These are phyloP conservation scores for Actinomortierella ambigua DNA, from an alignment of 371 early-diverging fungal genomes.

Conservation along the genomic window DNA sequence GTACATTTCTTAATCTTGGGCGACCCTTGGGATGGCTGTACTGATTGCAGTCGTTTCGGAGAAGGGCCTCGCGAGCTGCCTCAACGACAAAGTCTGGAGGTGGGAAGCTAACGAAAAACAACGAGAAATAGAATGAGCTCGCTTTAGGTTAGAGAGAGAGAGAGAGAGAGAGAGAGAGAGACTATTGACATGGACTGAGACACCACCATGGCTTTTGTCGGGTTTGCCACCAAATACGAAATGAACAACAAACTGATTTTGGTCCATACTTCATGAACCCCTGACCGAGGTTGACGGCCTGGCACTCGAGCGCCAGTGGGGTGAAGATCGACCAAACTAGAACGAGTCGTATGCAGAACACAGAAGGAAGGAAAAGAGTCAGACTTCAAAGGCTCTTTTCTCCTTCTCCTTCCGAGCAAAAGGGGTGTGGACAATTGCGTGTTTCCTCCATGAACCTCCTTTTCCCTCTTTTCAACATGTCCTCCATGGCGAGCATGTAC, in stretches of 20 bases:
- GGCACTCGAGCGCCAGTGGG: conserved; percentile 78
- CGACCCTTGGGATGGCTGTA: conserved; percentile 90
- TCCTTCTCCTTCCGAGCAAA: not conserved
- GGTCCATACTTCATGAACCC: conserved; percentile 78
- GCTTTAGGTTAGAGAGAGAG: not conserved
- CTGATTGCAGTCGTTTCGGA: conserved; percentile 74
- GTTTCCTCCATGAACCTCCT: not conserved
- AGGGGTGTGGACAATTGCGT: not conserved
- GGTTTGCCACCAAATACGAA: not conserved
- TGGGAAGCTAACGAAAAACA: conserved; percentile 67
- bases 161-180: not conserved
- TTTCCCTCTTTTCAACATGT: not conserved
- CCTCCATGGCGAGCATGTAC: conserved; percentile 14
- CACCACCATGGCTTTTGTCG: not conserved
- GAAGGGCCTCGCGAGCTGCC: conserved; percentile 78
- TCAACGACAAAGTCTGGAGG: conserved; percentile 85
- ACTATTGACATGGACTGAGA: not conserved
- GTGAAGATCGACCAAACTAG: conserved; percentile 94
- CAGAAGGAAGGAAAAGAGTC: not conserved
- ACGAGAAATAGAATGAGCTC: conserved; percentile 10
- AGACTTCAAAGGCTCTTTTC: not conserved
- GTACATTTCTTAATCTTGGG: conserved; percentile 69
- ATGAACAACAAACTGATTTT: not conserved
- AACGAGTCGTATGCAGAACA: not conserved
- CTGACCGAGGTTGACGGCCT: conserved; percentile 95